Evolutionary conservation across 1,284 basidiomycete genomes (phyloP).

Genomic region (Apiotrichum mycotoxinovorans): DNA sequence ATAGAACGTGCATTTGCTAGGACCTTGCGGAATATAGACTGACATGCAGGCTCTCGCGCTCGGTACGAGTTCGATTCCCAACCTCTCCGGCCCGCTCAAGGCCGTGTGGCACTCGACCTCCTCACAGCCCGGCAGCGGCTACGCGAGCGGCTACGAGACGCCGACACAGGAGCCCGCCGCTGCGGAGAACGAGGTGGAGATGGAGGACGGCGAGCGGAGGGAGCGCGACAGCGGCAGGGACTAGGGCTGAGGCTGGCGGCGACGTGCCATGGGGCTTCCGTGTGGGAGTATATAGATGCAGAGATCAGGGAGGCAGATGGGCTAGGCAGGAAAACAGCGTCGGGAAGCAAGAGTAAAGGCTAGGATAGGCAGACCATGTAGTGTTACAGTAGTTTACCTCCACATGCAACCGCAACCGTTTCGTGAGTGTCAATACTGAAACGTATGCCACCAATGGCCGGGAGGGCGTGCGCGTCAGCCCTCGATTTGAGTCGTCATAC

Average conservation of each 20-base stretch:
- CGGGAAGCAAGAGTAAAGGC: too few relatives aligned
- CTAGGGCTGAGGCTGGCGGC: background rate
- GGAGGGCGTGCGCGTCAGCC: too few relatives aligned
- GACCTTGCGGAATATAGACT: background rate
- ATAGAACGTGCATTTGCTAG: background rate
- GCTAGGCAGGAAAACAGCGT: too few relatives aligned
- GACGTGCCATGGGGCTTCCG: too few relatives aligned
- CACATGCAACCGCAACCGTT: too few relatives aligned
- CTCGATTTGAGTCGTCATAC: too few relatives aligned
- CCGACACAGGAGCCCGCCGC: background rate
- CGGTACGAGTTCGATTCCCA: conserved; percentile 37
- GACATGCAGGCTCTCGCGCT: conserved; percentile 33
- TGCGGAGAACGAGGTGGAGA: conserved; percentile 3
- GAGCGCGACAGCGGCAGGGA: conserved; percentile 2
- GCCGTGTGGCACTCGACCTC: conserved; percentile 31
- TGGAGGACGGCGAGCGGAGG: conserved; percentile 10
- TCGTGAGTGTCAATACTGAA: too few relatives aligned
- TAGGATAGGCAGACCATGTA: too few relatives aligned
- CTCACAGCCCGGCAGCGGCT: conserved; percentile 1
- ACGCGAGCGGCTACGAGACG: background rate
- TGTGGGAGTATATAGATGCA: background rate
- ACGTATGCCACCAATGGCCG: too few relatives aligned
- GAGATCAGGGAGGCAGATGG: too few relatives aligned
- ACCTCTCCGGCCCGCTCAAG: conserved; percentile 23
- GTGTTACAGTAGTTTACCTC: too few relatives aligned